Conservation (phyloP, 495 filamentous ascomycete species). For the Xylaria curta region DNA sequence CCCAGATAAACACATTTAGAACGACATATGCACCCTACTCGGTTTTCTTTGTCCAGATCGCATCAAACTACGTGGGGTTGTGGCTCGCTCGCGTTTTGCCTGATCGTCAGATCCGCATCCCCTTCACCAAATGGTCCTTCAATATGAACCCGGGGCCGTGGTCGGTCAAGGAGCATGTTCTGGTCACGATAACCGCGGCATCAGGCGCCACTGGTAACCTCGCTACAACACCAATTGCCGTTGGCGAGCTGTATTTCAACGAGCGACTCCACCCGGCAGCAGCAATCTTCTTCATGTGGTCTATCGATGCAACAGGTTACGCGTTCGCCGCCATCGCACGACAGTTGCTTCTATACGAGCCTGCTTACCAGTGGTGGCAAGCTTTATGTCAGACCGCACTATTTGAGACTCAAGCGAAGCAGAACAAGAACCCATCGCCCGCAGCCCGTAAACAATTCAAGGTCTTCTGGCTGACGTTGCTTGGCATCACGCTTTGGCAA, state of each 20-base stretch:
- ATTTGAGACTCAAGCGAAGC: constrained; percentile 62
- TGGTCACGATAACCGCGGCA: constrained; percentile 61
- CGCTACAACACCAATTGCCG: constrained; percentile 56
- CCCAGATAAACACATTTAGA: constrained; percentile 59
- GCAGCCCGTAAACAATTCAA: constrained; percentile 59
- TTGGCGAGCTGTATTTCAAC: constrained; percentile 62
- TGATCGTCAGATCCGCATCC: constrained; percentile 51
- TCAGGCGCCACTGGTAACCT: constrained; percentile 61
- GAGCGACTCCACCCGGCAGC: constrained; percentile 55
- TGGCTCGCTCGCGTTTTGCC: constrained; percentile 60
- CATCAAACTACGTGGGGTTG: constrained; percentile 60
- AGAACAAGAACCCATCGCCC: constrained; percentile 54
- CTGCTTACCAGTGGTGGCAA: constrained; percentile 58
- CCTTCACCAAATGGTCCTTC: constrained; percentile 56
- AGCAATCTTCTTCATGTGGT: constrained; percentile 64
- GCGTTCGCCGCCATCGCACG: constrained; percentile 61
- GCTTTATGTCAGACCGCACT: constrained; percentile 61
- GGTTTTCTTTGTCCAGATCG: constrained; percentile 64
- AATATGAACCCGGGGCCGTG: constrained; percentile 63
- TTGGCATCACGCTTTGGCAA: constrained; percentile 62
- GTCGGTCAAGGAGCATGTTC: constrained; percentile 64
- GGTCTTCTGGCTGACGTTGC: constrained; percentile 59
- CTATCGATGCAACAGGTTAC: constrained; percentile 62
- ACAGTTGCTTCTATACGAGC: constrained; percentile 61
- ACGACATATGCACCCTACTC: constrained; percentile 63